Evolutionary conservation across 2,329 filamentous ascomycete species (phyloP), one percentile per base, ranked within the genome.

Genomic region (Beauveria rudraprayagi): DNA sequence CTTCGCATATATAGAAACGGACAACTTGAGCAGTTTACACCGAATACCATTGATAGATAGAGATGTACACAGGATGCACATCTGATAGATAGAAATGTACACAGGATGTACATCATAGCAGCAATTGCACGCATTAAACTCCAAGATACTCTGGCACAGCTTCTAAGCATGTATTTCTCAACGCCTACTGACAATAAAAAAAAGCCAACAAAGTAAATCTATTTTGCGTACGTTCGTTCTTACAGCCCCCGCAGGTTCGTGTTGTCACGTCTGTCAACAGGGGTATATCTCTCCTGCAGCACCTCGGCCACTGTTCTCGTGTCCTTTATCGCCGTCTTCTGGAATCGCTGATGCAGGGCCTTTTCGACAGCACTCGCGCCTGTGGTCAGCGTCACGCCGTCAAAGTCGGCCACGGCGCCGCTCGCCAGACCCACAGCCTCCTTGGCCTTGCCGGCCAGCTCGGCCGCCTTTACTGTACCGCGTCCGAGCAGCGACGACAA

Each of bases 281-380:
- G 78, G 65, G 70, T 76, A 67, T 86, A 86, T 66, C 83, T 75
- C 69, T 85, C 81, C 54, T 74, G 76, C 57, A 87, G 71, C 47
- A 78, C 75, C 68, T 85, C 79, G 63, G 82, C 76, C 22, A 81
- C 79, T 51, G 75, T 80, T 72, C 80, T 80, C 63, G 77, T 73
- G 64, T 77, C 68, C 59, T 69, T 69, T 16, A 70, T 68, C 7
- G 70, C 70, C 47, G 73, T 67, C 65, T 75, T 77, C 69, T 79
- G 74, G 65, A 79, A 86, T 55, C 83, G 75, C 71, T 84, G 74
- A 61, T 77, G 72, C 63, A 81, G 72, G 10, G 81, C 82, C 70
- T 72, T 77, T 67, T 84, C 76, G 17, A 80, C 75, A 2, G 78
- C 76, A 66, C 56, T 74, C 62, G 61, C 63, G 56, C 62, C 67